These are phyloP conservation scores for Novymonas esmeraldas DNA, from an alignment of 208 protist species.

Conservation along the genomic window DNA sequence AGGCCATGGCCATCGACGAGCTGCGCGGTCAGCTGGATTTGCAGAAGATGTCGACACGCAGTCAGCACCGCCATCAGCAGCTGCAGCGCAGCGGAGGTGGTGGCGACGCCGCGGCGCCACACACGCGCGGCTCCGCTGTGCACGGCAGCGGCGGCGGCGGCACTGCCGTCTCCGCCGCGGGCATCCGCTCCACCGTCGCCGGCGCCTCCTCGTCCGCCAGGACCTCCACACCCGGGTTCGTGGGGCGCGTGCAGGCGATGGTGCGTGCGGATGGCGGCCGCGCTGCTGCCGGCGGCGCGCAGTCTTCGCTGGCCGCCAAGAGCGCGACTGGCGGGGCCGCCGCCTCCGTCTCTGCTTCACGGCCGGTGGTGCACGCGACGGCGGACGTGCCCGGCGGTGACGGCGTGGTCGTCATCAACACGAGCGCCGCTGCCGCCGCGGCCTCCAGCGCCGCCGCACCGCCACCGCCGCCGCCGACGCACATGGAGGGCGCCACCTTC, in stretches of 20 bases:
- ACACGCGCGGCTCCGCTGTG: background rate
- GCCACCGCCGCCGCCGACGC: slow-evolving; percentile 17
- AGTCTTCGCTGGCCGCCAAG: background rate
- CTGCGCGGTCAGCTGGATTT: slow-evolving; percentile 28
- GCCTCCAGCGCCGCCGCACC: slow-evolving; percentile 4
- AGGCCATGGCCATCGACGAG: slow-evolving; percentile 17
- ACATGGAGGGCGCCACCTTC: slow-evolving; percentile 76
- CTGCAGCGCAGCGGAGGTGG: slow-evolving; percentile 9
- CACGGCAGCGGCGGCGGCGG: background rate
- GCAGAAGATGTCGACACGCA: slow-evolving; percentile 20
- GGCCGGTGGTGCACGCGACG: background rate
- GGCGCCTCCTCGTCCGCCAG: background rate
- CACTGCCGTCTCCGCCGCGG: no score
- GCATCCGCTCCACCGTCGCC: slow-evolving; percentile 1
- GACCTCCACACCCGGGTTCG: slow-evolving; percentile 42
- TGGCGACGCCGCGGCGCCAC: slow-evolving; percentile 7
- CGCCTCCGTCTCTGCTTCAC: background rate
- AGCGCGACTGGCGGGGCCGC: background rate
- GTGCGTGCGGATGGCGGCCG: slow-evolving; percentile 31
- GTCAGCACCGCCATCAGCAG: slow-evolving; percentile 10
- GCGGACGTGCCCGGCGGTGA: background rate
- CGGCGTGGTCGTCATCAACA: slow-evolving; percentile 7
- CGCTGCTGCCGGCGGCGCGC: background rate
- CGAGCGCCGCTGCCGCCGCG: slow-evolving; percentile 12
- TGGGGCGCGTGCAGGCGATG: slow-evolving; percentile 58